Percentiles rank a stretch among this genome's conserved stretches.
These are phyloP conservation scores for Cytidiella melzeri DNA, from an alignment of 768 basidiomycete species.

Conservation along the genomic window DNA sequence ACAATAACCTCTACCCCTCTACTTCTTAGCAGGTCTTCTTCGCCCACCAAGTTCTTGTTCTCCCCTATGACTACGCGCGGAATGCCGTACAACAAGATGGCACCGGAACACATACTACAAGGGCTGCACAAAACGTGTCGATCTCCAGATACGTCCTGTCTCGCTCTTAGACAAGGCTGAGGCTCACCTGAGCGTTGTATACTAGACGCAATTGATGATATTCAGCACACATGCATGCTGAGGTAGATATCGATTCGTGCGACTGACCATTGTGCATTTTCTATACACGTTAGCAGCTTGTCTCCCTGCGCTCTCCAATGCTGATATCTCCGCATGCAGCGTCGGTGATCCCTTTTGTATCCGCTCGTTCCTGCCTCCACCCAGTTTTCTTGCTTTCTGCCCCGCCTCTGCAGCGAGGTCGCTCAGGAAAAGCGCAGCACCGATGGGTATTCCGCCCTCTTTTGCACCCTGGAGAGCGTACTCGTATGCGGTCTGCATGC, in stretches of 20 bases:
- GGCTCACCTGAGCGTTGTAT: slow-evolving; percentile 33
- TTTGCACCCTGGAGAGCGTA: neutral
- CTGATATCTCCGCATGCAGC: slow-evolving; percentile 42
- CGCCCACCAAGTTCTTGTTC: slow-evolving; percentile 47
- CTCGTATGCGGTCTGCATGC: neutral
- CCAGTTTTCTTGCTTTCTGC: slow-evolving; percentile 25
- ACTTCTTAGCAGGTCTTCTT: slow-evolving; percentile 44
- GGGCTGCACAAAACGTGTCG: slow-evolving; percentile 39
- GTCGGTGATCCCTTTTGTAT: slow-evolving; percentile 39
- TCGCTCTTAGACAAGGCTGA: neutral
- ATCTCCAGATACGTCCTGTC: neutral
- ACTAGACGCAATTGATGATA: slow-evolving; percentile 18
- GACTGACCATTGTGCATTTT: slow-evolving; percentile 42
- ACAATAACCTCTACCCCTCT: slow-evolving; percentile 44
- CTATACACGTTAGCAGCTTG: slow-evolving; percentile 39
- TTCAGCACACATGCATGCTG: neutral
- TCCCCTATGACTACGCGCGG: slow-evolving; percentile 64
- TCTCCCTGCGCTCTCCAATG: slow-evolving; percentile 49
- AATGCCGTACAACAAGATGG: slow-evolving; percentile 57
- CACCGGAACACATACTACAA: slow-evolving; percentile 62
- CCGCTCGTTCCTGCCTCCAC: slow-evolving; percentile 39
- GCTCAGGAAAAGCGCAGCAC: slow-evolving; percentile 38
- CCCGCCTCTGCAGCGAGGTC: slow-evolving; percentile 5
- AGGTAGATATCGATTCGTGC: neutral
- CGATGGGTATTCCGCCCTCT: slow-evolving; percentile 62